A percentile compares a stretch with the other conserved stretches of the same genome.
These are phyloP conservation scores for Sphagnum contortum DNA, from an alignment of 225 moss, liverwort and hornwort species.

Conservation along the genomic window DNA sequence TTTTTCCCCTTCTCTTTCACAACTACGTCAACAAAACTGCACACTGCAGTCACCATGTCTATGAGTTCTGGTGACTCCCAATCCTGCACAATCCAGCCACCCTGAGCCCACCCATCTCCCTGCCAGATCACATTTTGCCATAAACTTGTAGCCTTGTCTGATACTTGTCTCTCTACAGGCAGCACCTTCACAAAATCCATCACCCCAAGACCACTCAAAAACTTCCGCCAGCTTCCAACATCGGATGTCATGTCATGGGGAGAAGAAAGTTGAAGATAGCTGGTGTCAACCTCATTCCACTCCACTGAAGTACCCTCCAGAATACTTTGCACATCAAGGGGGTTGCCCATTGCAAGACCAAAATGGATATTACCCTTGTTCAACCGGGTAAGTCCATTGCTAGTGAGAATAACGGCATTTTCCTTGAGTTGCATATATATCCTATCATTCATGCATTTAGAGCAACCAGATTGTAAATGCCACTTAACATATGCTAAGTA, in stretches of 20 bases:
- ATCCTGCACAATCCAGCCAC: slow-evolving; percentile 55
- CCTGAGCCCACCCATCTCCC: slow-evolving; percentile 18
- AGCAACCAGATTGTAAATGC: slow-evolving; percentile 69
- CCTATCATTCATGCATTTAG: slow-evolving; percentile 34
- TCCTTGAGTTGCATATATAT: slow-evolving; percentile 38
- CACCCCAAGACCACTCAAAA: slow-evolving; percentile 59
- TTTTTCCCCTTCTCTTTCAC: slow-evolving; percentile 7
- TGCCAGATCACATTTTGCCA: slow-evolving; percentile 68
- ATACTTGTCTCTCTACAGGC: slow-evolving; percentile 33
- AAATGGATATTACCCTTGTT: slow-evolving; percentile 65
- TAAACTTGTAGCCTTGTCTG: slow-evolving; percentile 37
- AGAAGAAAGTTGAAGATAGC: slow-evolving; percentile 47
- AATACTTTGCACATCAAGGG: slow-evolving; percentile 39
- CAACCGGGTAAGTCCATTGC: slow-evolving; percentile 40
- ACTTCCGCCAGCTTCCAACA: slow-evolving; percentile 55
- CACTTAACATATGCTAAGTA: slow-evolving; percentile 66
- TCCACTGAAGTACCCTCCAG: slow-evolving; percentile 44
- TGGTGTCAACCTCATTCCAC: slow-evolving; percentile 76
- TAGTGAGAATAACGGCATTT: slow-evolving; percentile 63
- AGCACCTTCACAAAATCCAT: slow-evolving; percentile 71
- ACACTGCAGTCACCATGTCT: slow-evolving; percentile 33
- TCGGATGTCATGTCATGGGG: slow-evolving; percentile 24
- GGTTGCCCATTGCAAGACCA: slow-evolving; percentile 49
- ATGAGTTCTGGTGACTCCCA: slow-evolving; percentile 75
- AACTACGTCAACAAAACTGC: slow-evolving; percentile 9